Evolutionary conservation across 345 rosid species (phyloP), one percentile per base, ranked within the genome.

Genomic region (Passiflora organensis): DNA sequence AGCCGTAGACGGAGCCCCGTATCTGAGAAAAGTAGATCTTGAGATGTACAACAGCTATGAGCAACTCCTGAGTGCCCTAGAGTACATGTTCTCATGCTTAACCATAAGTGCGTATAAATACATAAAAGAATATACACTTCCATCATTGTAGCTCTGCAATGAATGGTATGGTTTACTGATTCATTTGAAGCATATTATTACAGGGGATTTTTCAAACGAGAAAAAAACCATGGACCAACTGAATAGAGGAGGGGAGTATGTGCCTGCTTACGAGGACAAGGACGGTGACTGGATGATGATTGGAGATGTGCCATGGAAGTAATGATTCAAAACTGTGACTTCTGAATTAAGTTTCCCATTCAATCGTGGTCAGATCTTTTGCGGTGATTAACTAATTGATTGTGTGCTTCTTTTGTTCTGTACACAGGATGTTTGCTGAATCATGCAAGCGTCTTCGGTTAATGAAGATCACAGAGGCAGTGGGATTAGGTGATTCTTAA

Each of bases 261-360:
- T 80, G 46, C 80, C 89, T 11, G 84, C 82, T 32, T 89, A 79
- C 39, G 86, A 86, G 56, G 96, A 86, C 61, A 89, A 79, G 55
- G 96, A 89, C 45, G 87, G 91, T 20, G 96, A 89, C 23, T 86
- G 85, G 96, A 86, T 89, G 97, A 43, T 86, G 32, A 73, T 79
- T n/a, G 95, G 93, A 13, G 97, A 89, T 76, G 90, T 86, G 12
- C 95, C 95, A 4, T 89, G 97, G 95, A 64, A 82, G 95, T 89
- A 65, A 76, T 91, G 73, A 58, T 53, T 16, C 56, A 34, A 55
- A 19, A 38, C 0, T 55, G n/a, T n/a, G n/a, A 21, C 39, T 46
- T 39, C 42, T 36, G 10, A 0, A 41, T 0, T 20, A 9, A 15
- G 10, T n/a, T 21, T 11, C 6, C 34, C 22, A 10, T 21, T 47